A percentile compares a stretch with the other conserved stretches of the same genome.
phyloP scores from a whole-genome alignment of 192 early-diverging fungal genomes.

The Linnemannia elongata region DNA sequence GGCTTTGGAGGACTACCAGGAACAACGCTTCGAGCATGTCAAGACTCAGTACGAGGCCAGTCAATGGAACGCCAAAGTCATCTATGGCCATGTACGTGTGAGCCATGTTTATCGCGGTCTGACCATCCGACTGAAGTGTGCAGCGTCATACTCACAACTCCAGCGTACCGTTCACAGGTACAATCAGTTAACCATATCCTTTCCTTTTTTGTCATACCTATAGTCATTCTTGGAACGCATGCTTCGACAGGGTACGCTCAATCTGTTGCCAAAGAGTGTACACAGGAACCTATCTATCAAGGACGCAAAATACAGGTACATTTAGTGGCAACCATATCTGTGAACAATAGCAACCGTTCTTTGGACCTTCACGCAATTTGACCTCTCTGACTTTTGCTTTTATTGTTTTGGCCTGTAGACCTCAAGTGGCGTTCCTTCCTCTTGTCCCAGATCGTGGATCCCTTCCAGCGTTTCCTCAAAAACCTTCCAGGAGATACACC shows the following conservation, averaged over 20 bases:
- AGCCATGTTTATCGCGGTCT: not conserved
- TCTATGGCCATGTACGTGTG: slow-evolving; percentile 8
- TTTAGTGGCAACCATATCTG: not conserved
- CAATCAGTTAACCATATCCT: not conserved
- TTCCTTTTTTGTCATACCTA: not conserved
- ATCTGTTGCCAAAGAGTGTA: not conserved
- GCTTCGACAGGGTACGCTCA: not conserved
- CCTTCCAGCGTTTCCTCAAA: not conserved
- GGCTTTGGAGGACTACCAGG: not conserved
- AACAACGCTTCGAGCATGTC: slow-evolving; percentile 11
- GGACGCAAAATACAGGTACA: slow-evolving; percentile 5
- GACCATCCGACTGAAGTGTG: not conserved
- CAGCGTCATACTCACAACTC: not conserved
- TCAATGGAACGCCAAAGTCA: slow-evolving; percentile 7
- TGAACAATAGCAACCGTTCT: not conserved
- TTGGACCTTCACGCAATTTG: too few species aligned
- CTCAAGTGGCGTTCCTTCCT: slow-evolving; percentile 11
- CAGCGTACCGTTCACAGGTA: too few species aligned
- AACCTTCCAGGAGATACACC: not conserved
- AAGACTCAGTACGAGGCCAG: slow-evolving; percentile 10
- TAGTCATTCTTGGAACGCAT: slow-evolving; percentile 3
- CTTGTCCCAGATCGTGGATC: not conserved
- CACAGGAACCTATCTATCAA: not conserved
- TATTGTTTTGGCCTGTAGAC: not conserved
- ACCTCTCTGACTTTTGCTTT: not conserved